Conservation (phyloP, 768 basidiomycete genomes). For the Rhizopogon vinicolor region DNA sequence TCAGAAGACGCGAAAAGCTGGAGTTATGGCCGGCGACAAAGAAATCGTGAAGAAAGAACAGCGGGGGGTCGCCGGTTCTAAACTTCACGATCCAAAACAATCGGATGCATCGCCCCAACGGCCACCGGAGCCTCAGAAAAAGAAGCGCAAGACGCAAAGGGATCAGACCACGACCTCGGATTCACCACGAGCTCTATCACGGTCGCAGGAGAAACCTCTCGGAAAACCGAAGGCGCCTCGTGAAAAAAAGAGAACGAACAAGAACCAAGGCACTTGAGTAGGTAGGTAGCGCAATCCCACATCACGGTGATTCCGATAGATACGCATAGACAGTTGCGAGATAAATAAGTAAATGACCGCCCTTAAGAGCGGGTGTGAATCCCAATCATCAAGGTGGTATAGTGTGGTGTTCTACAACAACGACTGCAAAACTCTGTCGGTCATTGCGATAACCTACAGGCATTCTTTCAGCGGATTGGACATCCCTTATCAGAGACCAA, state of each 20-base stretch:
- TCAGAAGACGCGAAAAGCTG: neutral
- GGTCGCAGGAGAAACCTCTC: neutral
- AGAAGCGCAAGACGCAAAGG: neutral
- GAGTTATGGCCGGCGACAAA: neutral
- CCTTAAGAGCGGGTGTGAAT: too few species aligned
- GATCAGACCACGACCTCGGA: neutral
- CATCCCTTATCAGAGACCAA: neutral
- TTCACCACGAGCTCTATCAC: neutral
- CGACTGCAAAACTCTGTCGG: constrained; percentile 58
- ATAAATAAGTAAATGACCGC: neutral
- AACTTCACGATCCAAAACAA: neutral
- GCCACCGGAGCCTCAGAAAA: neutral
- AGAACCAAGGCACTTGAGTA: neutral
- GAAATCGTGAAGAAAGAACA: neutral
- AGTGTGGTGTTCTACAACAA: constrained; percentile 34
- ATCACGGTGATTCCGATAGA: neutral
- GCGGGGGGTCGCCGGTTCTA: neutral
- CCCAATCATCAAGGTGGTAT: neutral
- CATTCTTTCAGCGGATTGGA: neutral
- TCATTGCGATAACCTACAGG: constrained; percentile 58
- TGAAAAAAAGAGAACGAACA: neutral
- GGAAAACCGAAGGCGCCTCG: neutral
- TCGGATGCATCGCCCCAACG: neutral
- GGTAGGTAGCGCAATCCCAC: too few species aligned
- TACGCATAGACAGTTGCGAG: neutral